Percentiles rank a stretch among this genome's conserved stretches.
Conservation (phyloP, 441 rosid species). For the Theobroma grandiflorum region DNA sequence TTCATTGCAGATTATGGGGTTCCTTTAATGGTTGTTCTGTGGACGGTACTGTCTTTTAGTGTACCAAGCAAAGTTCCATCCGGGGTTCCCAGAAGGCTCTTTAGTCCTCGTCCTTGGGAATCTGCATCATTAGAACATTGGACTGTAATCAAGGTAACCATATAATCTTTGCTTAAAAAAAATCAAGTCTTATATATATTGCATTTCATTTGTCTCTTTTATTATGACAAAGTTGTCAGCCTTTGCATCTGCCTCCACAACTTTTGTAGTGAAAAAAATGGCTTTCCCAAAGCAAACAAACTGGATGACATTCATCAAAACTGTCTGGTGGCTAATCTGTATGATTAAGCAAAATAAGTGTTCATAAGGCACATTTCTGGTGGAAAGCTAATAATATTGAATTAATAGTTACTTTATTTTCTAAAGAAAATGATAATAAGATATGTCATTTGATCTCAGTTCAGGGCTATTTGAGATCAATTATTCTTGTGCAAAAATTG, state of each 20-base stretch:
- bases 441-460: neutral
- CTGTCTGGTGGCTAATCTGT: no score
- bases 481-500: neutral
- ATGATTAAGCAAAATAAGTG: no score
- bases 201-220: neutral
- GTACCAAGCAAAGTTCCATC: slow-evolving; percentile 62
- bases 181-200: neutral
- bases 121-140: slow-evolving; percentile 67
- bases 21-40: slow-evolving; percentile 78
- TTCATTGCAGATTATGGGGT: slow-evolving; percentile 85
- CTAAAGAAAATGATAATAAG: neutral
- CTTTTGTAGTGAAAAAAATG: neutral
- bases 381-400: no score
- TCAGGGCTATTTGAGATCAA: neutral
- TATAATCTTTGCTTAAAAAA: neutral
- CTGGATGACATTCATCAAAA: no score
- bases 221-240: neutral
- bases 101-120: slow-evolving; percentile 78
- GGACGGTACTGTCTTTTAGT: slow-evolving; percentile 65
- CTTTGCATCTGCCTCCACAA: neutral
- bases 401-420: no score
- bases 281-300: neutral
- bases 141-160: slow-evolving; percentile 75
- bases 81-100: slow-evolving; percentile 83
- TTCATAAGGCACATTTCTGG: no score